Percentiles rank a stretch among this genome's conserved stretches.
These are phyloP conservation scores for Pseudotulostoma volvatum DNA, from an alignment of 495 filamentous ascomycete species.

Conservation along the genomic window DNA sequence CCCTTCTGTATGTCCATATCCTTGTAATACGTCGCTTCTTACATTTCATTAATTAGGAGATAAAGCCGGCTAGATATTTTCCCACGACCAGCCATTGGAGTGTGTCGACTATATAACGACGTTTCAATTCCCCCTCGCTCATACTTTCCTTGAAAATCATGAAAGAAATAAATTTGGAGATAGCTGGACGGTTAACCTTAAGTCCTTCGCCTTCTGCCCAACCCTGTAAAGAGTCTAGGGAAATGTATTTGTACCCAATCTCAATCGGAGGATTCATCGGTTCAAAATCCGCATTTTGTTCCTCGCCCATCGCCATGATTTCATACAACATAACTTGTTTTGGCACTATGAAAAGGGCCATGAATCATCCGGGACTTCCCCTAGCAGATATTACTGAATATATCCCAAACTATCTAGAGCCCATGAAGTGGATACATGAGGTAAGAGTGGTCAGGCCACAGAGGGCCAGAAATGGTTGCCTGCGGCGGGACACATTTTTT, in stretches of 20 bases:
- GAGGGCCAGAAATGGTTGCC: neutral
- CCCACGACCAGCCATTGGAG: neutral
- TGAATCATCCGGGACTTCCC: neutral
- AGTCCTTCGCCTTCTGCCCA: neutral
- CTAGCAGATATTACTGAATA: neutral
- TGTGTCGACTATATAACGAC: neutral
- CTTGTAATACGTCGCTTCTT: too few relatives aligned
- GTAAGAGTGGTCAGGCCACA: neutral
- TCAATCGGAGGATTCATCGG: neutral
- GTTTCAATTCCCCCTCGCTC: neutral
- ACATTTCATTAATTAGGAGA: neutral
- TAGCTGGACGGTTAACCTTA: neutral
- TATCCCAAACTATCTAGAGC: neutral
- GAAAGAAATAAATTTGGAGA: neutral
- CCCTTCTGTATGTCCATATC: neutral
- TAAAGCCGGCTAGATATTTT: neutral
- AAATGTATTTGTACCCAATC: neutral
- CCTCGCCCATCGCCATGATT: too few relatives aligned
- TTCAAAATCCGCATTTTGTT: too few relatives aligned
- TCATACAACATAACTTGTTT: neutral
- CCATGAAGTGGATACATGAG: neutral
- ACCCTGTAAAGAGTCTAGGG: neutral
- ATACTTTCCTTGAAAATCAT: neutral
- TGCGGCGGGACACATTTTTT: neutral
- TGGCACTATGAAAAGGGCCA: neutral